Evolutionary conservation across 306 rosid species (phyloP).

Genomic region (Cucumis hystrix): DNA sequence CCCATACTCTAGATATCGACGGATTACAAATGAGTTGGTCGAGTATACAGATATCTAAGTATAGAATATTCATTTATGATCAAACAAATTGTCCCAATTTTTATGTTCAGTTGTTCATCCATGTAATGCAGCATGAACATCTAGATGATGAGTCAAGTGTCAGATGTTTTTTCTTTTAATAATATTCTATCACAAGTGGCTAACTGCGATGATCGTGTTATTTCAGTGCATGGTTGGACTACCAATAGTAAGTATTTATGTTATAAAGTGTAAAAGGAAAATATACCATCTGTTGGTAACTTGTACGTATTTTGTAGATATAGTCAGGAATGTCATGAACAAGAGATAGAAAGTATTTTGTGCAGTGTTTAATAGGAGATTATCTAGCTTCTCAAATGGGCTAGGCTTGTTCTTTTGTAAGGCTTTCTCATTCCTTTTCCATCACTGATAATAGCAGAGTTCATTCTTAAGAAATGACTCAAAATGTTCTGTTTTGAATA

Average conservation of each 20-base stretch:
- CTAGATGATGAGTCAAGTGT: not conserved
- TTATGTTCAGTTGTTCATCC: not conserved
- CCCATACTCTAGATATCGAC: not conserved
- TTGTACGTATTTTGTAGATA: not conserved
- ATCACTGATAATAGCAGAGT: not conserved
- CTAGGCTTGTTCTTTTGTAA: not conserved
- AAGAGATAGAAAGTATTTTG: not conserved
- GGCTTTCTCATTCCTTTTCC: not conserved
- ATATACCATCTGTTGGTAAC: not conserved
- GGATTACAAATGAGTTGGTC: not conserved
- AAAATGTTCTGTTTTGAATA: not conserved
- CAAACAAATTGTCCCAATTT: not conserved
- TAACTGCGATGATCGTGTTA: not conserved
- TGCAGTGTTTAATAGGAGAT: not conserved
- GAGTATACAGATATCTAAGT: not conserved
- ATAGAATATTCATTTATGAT: not conserved
- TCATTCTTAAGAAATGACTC: not conserved
- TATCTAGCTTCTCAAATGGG: not conserved
- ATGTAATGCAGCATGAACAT: not conserved
- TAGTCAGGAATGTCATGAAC: not conserved
- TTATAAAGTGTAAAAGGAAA: not conserved
- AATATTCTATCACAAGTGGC: not conserved
- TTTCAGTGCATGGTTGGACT: not conserved
- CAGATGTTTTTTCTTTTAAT: not conserved
- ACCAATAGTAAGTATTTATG: not conserved